Base-by-base conservation (phyloP, 192 early-diverging fungal species). In the Thoreauomyces humboldtii region DNA sequence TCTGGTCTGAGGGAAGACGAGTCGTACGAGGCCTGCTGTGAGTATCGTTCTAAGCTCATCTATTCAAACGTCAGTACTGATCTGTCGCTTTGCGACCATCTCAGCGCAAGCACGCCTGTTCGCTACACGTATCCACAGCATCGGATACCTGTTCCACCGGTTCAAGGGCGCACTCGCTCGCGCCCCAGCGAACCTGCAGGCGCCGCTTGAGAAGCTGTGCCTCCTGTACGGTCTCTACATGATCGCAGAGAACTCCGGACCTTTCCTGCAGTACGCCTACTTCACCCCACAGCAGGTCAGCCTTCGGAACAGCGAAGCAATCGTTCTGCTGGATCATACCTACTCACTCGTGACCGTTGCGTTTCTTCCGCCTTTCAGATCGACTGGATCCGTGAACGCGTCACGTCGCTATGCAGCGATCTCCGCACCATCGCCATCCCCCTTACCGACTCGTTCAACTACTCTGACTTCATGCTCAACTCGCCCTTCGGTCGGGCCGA, bases 261-360 rank as follows among this genome's bases (percentile, higher is more conserved):
- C 90, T 59, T 96, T 96, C 79, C 76, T 96, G 66, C 89, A 92
- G 71, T 87, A 90, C 33, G 87, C 81, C 2, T 96, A 87, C 80
- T 92, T 93, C 68, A 80, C 77, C 5, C 81, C 85, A 17, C 64
- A 77, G 6, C 79, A 81, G 54, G 70, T 71, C 38, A 11, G 47
- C 25, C 27, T 51, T 27, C 27, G 27, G 22, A 51, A 51, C 7
- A 41, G 38, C 28, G 46, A 53, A 22, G 51, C 31, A 19, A 44
- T 29, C 29, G 12, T 75, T 12, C 50, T 52, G 50, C 15, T 24
- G 50, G n/a, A n/a, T n/a, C n/a, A n/a, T n/a, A n/a, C n/a, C n/a
- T n/a, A n/a, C n/a, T n/a, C n/a, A n/a, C n/a, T n/a, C n/a, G n/a
- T n/a, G n/a, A n/a, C n/a, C n/a, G n/a, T n/a, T n/a, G n/a, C n/a